Evolutionary conservation across 2,329 filamentous ascomycete species (phyloP).

Genomic region (Ophiosphaerella korrae): DNA sequence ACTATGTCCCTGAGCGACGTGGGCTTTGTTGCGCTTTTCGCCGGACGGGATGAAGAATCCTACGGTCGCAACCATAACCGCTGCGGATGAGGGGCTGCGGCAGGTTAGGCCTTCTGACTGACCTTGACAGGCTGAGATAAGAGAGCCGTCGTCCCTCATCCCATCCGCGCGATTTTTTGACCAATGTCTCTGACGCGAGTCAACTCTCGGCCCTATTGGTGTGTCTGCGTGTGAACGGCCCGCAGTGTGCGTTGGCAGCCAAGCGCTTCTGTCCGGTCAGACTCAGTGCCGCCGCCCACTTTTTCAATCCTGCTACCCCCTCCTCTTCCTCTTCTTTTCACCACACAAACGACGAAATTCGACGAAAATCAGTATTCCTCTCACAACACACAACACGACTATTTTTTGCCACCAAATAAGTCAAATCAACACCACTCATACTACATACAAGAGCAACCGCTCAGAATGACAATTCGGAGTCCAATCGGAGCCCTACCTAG

Average conservation of each 20-base stretch:
- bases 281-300: conserved; percentile 28
- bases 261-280: conserved; percentile 40
- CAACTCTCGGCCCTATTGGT: conserved; percentile 21
- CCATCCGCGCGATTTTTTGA: conserved; percentile 23
- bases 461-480: conserved; percentile 53
- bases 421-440: neutral
- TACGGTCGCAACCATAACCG: conserved; percentile 23
- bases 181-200: conserved; percentile 40
- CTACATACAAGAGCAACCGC: conserved; percentile 44
- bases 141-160: conserved; percentile 39
- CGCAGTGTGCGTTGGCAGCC: conserved; percentile 47
- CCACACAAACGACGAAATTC: conserved; percentile 22
- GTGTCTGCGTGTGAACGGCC: conserved; percentile 24
- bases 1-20: conserved; percentile 18
- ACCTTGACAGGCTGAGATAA: conserved; percentile 38
- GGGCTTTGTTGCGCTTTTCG: conserved; percentile 34
- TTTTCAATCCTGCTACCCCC: conserved; percentile 28
- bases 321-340: conserved; percentile 34
- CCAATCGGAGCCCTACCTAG: conserved; percentile 49
- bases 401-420: neutral
- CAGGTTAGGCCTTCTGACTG: conserved; percentile 18
- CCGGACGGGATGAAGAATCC: conserved; percentile 22
- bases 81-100: conserved; percentile 20
- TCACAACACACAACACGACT: conserved; percentile 14
- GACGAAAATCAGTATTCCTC: conserved; percentile 12